Evolutionary conservation across 768 basidiomycete species (phyloP).

Genomic region (Lyophyllum semitale): DNA sequence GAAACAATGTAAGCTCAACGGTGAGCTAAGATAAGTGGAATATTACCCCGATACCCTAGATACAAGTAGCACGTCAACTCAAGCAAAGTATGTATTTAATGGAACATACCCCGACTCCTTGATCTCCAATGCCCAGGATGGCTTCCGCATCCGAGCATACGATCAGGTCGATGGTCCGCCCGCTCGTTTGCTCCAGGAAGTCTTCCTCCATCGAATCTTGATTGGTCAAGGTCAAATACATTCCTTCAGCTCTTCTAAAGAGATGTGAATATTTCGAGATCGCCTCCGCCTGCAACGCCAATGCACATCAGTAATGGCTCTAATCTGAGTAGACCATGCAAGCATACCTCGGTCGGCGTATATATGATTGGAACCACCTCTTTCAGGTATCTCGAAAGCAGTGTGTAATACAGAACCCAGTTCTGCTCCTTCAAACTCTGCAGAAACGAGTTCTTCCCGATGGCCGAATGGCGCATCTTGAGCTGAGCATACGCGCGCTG

Average conservation of each 20-base stretch:
- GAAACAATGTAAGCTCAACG: neutral
- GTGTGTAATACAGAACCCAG: constrained; percentile 76
- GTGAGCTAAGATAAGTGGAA: neutral
- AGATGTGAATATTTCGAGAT: constrained; percentile 84
- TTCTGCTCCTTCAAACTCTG: constrained; percentile 81
- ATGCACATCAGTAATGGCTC: neutral
- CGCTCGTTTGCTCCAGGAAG: constrained; percentile 67
- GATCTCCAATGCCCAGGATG: constrained; percentile 72
- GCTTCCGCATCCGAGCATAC: constrained; percentile 87
- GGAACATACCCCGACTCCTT: constrained; percentile 62
- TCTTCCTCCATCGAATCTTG: constrained; percentile 74
- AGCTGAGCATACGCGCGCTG: constrained; percentile 73
- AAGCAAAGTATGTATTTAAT: constrained; percentile 14
- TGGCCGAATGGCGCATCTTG: constrained; percentile 28
- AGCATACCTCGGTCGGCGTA: constrained; percentile 73
- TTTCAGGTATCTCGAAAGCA: constrained; percentile 58
- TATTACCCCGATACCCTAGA: constrained; percentile 54
- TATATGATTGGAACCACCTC: constrained; percentile 77
- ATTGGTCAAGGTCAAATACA: constrained; percentile 67
- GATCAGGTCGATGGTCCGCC: constrained; percentile 69
- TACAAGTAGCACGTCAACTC: neutral
- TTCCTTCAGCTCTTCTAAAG: constrained; percentile 76
- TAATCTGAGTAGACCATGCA: neutral
- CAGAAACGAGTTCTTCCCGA: constrained; percentile 73
- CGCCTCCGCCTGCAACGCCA: constrained; percentile 63